Conservation (phyloP, 768 basidiomycete genomes). For the Rhodotorula sphaerocarpa region DNA sequence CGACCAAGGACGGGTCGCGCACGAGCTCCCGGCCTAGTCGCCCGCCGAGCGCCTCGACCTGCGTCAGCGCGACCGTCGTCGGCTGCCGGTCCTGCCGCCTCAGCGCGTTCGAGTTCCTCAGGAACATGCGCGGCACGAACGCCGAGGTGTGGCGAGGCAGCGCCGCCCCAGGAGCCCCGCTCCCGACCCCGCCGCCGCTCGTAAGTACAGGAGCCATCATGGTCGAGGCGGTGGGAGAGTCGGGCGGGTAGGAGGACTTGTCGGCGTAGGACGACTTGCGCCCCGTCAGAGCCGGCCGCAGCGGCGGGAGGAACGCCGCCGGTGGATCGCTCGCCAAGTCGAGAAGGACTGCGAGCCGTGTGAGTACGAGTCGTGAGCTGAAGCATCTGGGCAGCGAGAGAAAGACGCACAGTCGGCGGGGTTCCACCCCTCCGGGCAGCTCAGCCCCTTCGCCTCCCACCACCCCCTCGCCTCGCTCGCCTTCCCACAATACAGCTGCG, state of each 20-base stretch:
- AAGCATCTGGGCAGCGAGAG: too few species aligned
- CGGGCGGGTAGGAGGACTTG: not conserved
- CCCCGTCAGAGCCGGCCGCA: slow-evolving; percentile 43
- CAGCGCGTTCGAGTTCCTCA: slow-evolving; percentile 11
- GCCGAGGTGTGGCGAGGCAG: too few species aligned
- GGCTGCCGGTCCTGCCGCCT: slow-evolving; percentile 43
- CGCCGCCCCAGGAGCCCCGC: too few species aligned
- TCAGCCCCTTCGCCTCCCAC: slow-evolving; percentile 51
- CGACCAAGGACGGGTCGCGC: slow-evolving; percentile 45
- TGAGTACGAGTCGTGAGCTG: too few species aligned
- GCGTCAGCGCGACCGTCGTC: slow-evolving; percentile 76
- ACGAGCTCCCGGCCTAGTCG: slow-evolving; percentile 76
- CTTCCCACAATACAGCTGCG: slow-evolving; percentile 66
- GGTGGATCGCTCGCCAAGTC: slow-evolving; percentile 64
- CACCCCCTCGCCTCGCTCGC: slow-evolving; percentile 60
- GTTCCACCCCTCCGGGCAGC: slow-evolving; percentile 74
- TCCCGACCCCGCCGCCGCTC: too few species aligned
- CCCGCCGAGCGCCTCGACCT: slow-evolving; percentile 69
- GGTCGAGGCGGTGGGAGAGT: not conserved
- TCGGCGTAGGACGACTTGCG: slow-evolving; percentile 5
- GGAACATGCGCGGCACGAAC: not conserved
- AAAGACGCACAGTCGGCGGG: slow-evolving; percentile 59
- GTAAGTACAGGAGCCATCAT: not conserved
- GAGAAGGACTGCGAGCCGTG: slow-evolving; percentile 52
- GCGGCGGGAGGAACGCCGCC: not conserved